Conservation (phyloP, 108 stramenopile species). For the Chaetoceros muelleri region DNA sequence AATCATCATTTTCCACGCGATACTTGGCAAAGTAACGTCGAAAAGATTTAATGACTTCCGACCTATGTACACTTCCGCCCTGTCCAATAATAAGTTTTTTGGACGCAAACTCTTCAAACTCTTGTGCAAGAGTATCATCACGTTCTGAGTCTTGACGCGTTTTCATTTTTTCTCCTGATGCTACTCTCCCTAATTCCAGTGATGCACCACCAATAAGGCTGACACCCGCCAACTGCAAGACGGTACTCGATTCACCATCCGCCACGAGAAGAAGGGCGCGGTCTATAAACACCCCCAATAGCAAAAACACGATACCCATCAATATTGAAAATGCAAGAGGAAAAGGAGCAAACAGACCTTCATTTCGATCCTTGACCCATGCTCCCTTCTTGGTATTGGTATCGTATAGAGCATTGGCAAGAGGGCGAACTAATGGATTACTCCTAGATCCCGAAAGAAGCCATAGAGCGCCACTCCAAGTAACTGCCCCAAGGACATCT, state of each 20-base stretch:
- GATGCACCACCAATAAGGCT: slow-evolving; percentile 51
- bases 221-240: slow-evolving; percentile 62
- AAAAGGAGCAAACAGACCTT: slow-evolving; percentile 52
- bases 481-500: slow-evolving; percentile 27
- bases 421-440: slow-evolving; percentile 60
- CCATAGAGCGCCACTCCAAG: slow-evolving; percentile 68
- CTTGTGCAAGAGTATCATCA: slow-evolving; percentile 28
- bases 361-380: slow-evolving; percentile 76
- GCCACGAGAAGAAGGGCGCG: slow-evolving; percentile 39
- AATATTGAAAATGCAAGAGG: slow-evolving; percentile 38
- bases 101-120: slow-evolving; percentile 72
- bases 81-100: slow-evolving; percentile 27
- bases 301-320: slow-evolving; percentile 36
- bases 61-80: slow-evolving; percentile 53
- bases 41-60: slow-evolving; percentile 65
- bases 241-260: slow-evolving; percentile 46
- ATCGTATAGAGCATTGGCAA: slow-evolving; percentile 69
- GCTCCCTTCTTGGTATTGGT: slow-evolving; percentile 19
- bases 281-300: slow-evolving; percentile 46
- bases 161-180: slow-evolving; percentile 37
- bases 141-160: slow-evolving; percentile 62
- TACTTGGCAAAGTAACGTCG: slow-evolving; percentile 80
- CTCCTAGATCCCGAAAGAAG: slow-evolving; percentile 53
- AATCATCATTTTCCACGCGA: slow-evolving; percentile 47
- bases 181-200: slow-evolving; percentile 70